These are phyloP conservation scores for Tylopilus balloui DNA, from an alignment of 768 basidiomycete species.

Conservation along the genomic window DNA sequence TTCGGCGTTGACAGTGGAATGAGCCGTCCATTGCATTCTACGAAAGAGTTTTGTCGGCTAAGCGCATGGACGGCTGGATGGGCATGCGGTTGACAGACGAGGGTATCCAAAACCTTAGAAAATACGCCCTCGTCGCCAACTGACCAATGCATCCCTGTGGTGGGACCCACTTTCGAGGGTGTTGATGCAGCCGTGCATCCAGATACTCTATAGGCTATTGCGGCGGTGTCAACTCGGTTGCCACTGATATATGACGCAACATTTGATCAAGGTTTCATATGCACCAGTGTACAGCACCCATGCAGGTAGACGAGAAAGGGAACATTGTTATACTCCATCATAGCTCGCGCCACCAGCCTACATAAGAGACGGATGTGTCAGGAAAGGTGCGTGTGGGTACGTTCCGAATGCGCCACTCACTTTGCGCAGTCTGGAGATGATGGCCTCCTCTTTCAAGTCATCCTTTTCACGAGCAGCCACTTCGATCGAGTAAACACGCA, in stretches of 20 bases:
- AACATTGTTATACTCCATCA: conserved; percentile 61
- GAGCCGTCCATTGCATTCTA: conserved; percentile 89
- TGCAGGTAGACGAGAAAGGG: conserved; percentile 14
- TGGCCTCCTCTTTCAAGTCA: conserved; percentile 84
- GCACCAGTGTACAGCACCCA: conserved; percentile 11
- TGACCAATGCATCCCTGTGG: conserved; percentile 8
- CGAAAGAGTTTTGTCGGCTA: conserved; percentile 77
- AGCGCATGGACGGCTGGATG: conserved; percentile 80
- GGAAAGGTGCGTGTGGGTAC: conserved; percentile 11
- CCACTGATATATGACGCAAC: conserved; percentile 22
- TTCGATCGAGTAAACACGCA: conserved; percentile 81
- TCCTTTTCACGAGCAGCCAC: conserved; percentile 79
- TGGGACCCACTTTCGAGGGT: not conserved
- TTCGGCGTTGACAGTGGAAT: conserved; percentile 67
- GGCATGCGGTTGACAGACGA: conserved; percentile 76
- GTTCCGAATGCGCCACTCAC: conserved; percentile 40
- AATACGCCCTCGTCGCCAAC: conserved; percentile 34
- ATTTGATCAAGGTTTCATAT: conserved; percentile 10
- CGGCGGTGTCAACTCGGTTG: conserved; percentile 22
- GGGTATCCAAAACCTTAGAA: conserved; percentile 58
- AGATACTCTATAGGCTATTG: conserved; percentile 2
- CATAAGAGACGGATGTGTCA: conserved; percentile 12
- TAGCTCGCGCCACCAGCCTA: conserved; percentile 88
- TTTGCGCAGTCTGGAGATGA: conserved; percentile 77
- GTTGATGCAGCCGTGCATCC: conserved; percentile 3